Evolutionary conservation across 768 basidiomycete genomes (phyloP), one percentile per base, ranked within the genome.

Genomic region (Serendipita vermifera): DNA sequence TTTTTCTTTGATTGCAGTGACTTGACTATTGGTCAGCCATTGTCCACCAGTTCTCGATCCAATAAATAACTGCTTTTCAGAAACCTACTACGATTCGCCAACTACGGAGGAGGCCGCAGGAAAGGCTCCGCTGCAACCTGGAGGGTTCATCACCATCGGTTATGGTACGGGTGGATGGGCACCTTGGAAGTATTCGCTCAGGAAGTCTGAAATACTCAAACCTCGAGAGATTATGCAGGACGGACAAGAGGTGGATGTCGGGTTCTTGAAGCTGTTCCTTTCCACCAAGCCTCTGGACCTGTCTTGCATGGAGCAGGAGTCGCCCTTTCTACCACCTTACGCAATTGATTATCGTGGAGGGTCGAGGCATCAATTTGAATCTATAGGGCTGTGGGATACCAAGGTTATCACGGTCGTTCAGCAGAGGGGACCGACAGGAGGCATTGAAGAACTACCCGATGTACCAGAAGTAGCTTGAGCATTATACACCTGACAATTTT

Each of bases 201-300:
- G 62, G 3, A 13, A 43, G 26, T n/a, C n/a, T n/a, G n/a, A n/a
- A n/a, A n/a, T n/a, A n/a, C n/a, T n/a, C n/a, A n/a, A n/a, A n/a
- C n/a, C n/a, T n/a, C n/a, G n/a, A n/a, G n/a, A n/a, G n/a, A n/a
- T n/a, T n/a, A n/a, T n/a, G n/a, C n/a, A n/a, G n/a, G 58, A 65
- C 1, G 66, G 62, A 2, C 64, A 72, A 38, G 59, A 62, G 3
- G 55, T 67, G 29, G 74, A 76, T 48, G 64, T 76, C 2, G 71
- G 73, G 5, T 73, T 70, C 55, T 67, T 77, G 48, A 75, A 73
- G 57, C 59, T 76, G 5, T 77, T 71, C 57, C 57, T 76, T 17
- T 64, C 74, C 13, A 72, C 70, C 1, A 57, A 57, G 0, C 67
- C 68, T 3, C 61, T 69, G 33, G 69, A 72, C 59, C 63, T 75